Conservation (phyloP, 2,329 filamentous ascomycete genomes). For the Fusarium aywerte region DNA sequence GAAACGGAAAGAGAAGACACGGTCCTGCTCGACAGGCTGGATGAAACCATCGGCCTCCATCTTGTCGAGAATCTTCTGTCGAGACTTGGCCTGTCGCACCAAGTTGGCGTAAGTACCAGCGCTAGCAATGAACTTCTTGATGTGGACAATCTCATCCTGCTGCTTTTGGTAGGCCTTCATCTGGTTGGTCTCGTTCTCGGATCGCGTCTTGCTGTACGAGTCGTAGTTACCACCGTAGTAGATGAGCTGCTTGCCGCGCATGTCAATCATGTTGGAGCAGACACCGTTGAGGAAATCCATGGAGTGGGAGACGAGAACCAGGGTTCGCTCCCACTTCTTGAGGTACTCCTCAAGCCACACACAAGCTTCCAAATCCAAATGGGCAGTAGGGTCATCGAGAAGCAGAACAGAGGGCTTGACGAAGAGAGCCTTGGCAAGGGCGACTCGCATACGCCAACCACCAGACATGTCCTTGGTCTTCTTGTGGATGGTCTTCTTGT, state of each 20-base stretch:
- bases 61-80: slow-evolving; percentile 99
- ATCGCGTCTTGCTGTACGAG: slow-evolving; percentile 92
- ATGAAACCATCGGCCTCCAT: slow-evolving; percentile 99
- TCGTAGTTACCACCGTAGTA: slow-evolving; percentile 99
- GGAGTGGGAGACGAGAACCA: slow-evolving; percentile 96
- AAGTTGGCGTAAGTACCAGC: slow-evolving; percentile 99
- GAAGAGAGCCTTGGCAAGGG: slow-evolving; percentile 96
- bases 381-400: slow-evolving; percentile 97
- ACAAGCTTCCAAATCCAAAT: slow-evolving; percentile 98
- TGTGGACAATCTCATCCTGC: slow-evolving; percentile 98
- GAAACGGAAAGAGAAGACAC: slow-evolving; percentile 97
- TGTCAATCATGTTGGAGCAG: slow-evolving; percentile 98
- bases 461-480: slow-evolving; percentile 99
- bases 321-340: slow-evolving; percentile 99
- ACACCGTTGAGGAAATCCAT: slow-evolving; percentile 99
- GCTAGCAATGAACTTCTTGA: slow-evolving; percentile 99
- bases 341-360: slow-evolving; percentile 99
- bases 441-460: slow-evolving; percentile 99
- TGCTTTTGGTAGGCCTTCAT: slow-evolving; percentile 99
- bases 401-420: slow-evolving; percentile 96
- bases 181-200: slow-evolving; percentile 97
- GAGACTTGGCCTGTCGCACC: slow-evolving; percentile 97
- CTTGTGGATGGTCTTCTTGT: slow-evolving; percentile 97
- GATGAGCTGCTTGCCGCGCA: slow-evolving; percentile 86
- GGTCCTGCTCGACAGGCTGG: slow-evolving; percentile 85